These are phyloP conservation scores for Pleomassaria siparia DNA, from an alignment of 2,329 filamentous ascomycete species.

Conservation along the genomic window DNA sequence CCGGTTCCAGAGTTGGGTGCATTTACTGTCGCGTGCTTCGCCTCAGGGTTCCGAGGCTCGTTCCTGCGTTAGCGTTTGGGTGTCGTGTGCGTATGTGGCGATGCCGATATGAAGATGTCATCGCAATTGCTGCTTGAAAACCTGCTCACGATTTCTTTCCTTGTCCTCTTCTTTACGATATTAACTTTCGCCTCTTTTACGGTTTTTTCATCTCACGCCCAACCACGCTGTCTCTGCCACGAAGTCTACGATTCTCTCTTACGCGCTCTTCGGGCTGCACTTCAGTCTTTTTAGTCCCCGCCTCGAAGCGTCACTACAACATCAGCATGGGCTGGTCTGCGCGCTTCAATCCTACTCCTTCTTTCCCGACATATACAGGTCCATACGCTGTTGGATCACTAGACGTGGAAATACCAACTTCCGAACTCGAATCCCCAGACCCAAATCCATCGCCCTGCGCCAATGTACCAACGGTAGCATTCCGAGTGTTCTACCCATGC, in stretches of 20 bases:
- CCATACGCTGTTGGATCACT: constrained; percentile 77
- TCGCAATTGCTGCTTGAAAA: background rate
- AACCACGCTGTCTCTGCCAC: constrained; percentile 35
- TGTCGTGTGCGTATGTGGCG: background rate
- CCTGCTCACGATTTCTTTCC: background rate
- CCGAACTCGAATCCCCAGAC: constrained; percentile 49
- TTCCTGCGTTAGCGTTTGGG: background rate
- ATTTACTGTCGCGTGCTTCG: background rate
- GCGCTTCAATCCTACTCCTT: constrained; percentile 66
- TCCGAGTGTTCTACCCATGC: constrained; percentile 81
- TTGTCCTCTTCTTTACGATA: background rate
- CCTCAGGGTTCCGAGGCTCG: background rate
- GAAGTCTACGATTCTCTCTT: constrained; percentile 11
- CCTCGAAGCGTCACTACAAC: background rate
- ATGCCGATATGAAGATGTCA: background rate
- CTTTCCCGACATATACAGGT: constrained; percentile 74
- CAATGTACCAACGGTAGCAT: constrained; percentile 70
- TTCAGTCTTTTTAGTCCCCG: background rate
- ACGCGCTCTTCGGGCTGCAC: background rate
- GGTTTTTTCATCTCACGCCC: background rate
- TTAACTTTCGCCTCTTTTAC: background rate
- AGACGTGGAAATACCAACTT: constrained; percentile 76
- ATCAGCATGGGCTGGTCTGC: constrained; percentile 45
- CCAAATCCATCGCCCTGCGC: constrained; percentile 54
- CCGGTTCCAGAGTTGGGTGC: background rate